Percentiles rank a stretch among this genome's conserved stretches.
phyloP scores from a whole-genome alignment of 2,329 filamentous ascomycete genomes.

The Coccinonectria pachysandricola region DNA sequence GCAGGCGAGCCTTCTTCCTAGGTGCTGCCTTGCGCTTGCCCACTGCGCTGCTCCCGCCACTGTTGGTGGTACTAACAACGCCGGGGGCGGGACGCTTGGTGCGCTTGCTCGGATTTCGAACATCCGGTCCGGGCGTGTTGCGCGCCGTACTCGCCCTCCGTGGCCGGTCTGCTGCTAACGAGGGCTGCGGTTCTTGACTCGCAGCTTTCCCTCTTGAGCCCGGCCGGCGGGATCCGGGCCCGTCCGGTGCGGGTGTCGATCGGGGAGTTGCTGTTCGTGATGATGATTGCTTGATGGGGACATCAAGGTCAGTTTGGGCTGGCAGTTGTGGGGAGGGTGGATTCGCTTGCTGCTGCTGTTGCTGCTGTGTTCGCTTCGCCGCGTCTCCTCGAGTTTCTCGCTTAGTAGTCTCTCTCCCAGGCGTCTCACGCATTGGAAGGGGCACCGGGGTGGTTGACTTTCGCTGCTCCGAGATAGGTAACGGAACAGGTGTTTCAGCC shows the following conservation, averaged over 20 bases:
- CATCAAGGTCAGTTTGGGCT: slow-evolving; percentile 10
- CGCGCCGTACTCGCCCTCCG: slow-evolving; percentile 47
- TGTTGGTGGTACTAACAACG: slow-evolving; percentile 53
- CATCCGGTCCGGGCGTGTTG: slow-evolving; percentile 45
- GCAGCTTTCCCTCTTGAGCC: slow-evolving; percentile 41
- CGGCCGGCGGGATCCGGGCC: slow-evolving; percentile 31
- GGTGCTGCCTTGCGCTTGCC: slow-evolving; percentile 62
- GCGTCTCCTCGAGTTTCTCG: slow-evolving; percentile 36
- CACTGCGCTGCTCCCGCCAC: slow-evolving; percentile 55
- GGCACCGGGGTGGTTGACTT: slow-evolving; percentile 24
- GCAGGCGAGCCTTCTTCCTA: slow-evolving; percentile 49
- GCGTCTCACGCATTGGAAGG: slow-evolving; percentile 19
- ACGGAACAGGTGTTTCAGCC: slow-evolving; percentile 27
- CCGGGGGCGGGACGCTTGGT: slow-evolving; percentile 63
- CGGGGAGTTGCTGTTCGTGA: slow-evolving; percentile 27
- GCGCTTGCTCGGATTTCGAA: slow-evolving; percentile 43
- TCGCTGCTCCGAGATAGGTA: slow-evolving; percentile 24
- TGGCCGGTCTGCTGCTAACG: slow-evolving; percentile 41
- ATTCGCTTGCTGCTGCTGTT: slow-evolving; percentile 12
- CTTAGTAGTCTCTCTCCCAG: slow-evolving; percentile 22
- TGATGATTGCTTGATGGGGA: slow-evolving; percentile 18
- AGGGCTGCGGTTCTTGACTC: slow-evolving; percentile 40
- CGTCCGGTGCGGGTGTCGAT: slow-evolving; percentile 26
- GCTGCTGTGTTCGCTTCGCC: slow-evolving; percentile 31
- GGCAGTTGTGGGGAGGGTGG: slow-evolving; percentile 6